Evolutionary conservation across 2,329 filamentous ascomycete species (phyloP).

Genomic region (Neurospora crassa): DNA sequence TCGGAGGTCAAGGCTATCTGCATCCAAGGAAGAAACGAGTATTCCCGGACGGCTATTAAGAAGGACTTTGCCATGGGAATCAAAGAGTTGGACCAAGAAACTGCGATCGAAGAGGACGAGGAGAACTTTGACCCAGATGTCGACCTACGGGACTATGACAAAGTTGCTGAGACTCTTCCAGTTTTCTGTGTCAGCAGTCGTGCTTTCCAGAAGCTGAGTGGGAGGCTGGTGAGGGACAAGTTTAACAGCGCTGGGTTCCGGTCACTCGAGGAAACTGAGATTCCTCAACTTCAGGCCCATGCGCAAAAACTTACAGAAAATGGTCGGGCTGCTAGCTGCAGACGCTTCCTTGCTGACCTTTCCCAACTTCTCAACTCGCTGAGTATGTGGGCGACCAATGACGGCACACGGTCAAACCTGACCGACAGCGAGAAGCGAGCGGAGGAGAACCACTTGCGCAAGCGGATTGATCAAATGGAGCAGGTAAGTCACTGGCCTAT

Average conservation of each 20-base stretch:
- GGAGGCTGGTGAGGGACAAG: constrained; percentile 42
- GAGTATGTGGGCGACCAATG: constrained; percentile 18
- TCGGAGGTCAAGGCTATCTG: constrained; percentile 28
- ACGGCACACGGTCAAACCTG: constrained; percentile 12
- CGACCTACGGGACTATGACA: constrained; percentile 47
- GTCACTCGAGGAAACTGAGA: constrained; percentile 43
- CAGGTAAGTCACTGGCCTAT: constrained; percentile 8
- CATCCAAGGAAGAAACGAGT: constrained; percentile 47
- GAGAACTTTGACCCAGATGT: constrained; percentile 43
- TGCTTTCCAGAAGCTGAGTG: constrained; percentile 53
- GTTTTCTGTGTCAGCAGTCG: constrained; percentile 57
- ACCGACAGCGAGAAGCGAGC: constrained; percentile 11
- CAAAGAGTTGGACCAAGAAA: constrained; percentile 49
- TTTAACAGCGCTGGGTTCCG: constrained; percentile 39
- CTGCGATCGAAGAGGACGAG: constrained; percentile 39
- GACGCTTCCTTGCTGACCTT: constrained; percentile 17
- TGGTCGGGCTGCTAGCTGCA: constrained; percentile 13
- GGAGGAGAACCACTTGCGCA: constrained; percentile 10
- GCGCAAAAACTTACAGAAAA: constrained; percentile 43
- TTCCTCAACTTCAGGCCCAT: constrained; percentile 49
- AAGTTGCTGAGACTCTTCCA: constrained; percentile 43
- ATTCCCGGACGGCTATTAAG: constrained; percentile 45
- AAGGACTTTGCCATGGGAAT: constrained; percentile 52
- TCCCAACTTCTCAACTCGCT: constrained; percentile 18
- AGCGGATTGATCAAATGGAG: constrained; percentile 11